Conservation (phyloP, 192 early-diverging fungal genomes). For the Coemansia sp. region DNA sequence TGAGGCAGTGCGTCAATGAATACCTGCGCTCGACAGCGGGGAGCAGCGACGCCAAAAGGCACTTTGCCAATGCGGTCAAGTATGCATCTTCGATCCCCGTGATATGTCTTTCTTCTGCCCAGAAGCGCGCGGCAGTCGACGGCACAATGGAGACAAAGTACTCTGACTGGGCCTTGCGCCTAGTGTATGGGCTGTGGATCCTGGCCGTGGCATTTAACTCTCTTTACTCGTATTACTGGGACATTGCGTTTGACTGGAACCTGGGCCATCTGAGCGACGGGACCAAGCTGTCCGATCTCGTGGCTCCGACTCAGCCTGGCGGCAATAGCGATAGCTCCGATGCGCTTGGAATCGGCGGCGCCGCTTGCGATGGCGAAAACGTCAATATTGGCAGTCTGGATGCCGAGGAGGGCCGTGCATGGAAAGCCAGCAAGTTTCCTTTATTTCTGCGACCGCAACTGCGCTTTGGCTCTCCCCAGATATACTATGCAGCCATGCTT, state of each 20-base stretch:
- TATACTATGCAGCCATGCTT: conserved; percentile 80
- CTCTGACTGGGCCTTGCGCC: conserved; percentile 22
- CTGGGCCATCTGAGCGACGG: conserved; percentile 50
- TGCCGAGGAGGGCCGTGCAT: background rate
- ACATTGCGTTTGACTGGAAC: conserved; percentile 89
- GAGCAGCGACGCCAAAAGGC: conserved; percentile 56
- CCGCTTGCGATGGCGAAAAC: conserved; percentile 16
- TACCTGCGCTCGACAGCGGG: conserved; percentile 23
- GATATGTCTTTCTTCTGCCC: conserved; percentile 41
- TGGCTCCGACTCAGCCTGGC: conserved; percentile 10
- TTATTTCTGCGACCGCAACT: conserved; percentile 59
- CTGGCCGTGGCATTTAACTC: conserved; percentile 78
- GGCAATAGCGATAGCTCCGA: background rate
- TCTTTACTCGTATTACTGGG: conserved; percentile 94
- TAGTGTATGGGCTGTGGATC: conserved; percentile 55
- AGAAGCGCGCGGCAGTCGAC: conserved; percentile 19
- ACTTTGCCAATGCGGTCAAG: conserved; percentile 89
- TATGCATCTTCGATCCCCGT: conserved; percentile 70
- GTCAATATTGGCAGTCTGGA: conserved; percentile 2
- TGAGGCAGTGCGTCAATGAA: conserved; percentile 54
- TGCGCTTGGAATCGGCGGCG: no score
- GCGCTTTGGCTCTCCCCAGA: conserved; percentile 58
- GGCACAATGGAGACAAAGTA: conserved; percentile 25
- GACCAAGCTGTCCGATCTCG: conserved; percentile 34
- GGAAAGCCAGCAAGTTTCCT: conserved; percentile 8